Percentiles rank a stretch among this genome's conserved stretches.
These are phyloP conservation scores for Phytophthora vignae DNA, from an alignment of 352 stramenopile genomes.

Conservation along the genomic window DNA sequence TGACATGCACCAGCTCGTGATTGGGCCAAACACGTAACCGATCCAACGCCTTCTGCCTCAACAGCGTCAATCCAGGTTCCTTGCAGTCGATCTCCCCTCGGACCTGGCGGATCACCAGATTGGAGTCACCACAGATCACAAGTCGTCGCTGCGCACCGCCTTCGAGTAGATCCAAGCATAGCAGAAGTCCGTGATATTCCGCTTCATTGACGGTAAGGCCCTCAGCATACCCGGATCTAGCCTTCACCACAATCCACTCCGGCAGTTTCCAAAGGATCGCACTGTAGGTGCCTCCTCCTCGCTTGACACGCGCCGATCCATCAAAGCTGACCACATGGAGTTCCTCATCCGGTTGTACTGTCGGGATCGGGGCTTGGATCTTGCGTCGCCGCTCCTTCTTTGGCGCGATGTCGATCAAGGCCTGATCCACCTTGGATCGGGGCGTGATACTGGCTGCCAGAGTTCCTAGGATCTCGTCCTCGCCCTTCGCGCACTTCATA, in stretches of 20 bases:
- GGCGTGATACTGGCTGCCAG: slow-evolving; percentile 6
- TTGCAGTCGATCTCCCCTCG: slow-evolving; percentile 24
- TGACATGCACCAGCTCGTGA: too few species aligned
- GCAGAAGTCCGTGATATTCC: slow-evolving; percentile 3
- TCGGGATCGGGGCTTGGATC: neutral
- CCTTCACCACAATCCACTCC: neutral
- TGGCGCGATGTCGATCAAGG: neutral
- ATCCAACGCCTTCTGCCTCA: slow-evolving; percentile 5
- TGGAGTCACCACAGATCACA: slow-evolving; percentile 8
- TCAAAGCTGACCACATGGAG: slow-evolving; percentile 7
- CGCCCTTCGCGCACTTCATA: too few species aligned
- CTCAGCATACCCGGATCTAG: too few species aligned
- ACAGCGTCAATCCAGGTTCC: neutral
- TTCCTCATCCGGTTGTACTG: neutral
- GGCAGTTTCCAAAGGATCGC: slow-evolving; percentile 9
- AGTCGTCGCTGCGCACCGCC: neutral
- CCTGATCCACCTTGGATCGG: neutral
- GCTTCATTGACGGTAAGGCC: slow-evolving; percentile 2
- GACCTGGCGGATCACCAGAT: too few species aligned
- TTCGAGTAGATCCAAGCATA: slow-evolving; percentile 5
- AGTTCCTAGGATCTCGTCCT: too few species aligned
- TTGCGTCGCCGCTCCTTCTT: neutral
- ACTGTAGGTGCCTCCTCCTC: neutral
- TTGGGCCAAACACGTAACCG: neutral
- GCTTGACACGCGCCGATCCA: slow-evolving; percentile 4